Conservation (phyloP, 2,329 filamentous ascomycete species). For the Xylariomycetidae sp. region DNA sequence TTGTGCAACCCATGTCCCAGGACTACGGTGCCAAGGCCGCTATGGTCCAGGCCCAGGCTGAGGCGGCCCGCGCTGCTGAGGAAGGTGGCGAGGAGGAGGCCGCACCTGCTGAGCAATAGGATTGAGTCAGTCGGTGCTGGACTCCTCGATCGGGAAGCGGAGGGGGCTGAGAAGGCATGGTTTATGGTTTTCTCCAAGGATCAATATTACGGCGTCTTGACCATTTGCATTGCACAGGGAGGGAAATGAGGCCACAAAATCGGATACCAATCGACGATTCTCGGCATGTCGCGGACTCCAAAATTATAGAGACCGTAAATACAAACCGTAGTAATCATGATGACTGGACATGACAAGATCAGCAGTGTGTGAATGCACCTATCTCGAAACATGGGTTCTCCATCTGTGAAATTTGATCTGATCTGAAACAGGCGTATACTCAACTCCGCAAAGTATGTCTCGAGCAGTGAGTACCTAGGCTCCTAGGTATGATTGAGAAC, state of each 20-base stretch:
- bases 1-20: constrained; percentile 93
- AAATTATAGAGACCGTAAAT: too few relatives aligned
- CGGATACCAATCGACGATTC: constrained; percentile 14
- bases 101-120: constrained; percentile 41
- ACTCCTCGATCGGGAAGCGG: constrained; percentile 21
- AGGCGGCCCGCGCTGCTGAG: constrained; percentile 52
- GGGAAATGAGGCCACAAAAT: too few relatives aligned
- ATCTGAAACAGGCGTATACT: too few relatives aligned
- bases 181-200: constrained; percentile 12
- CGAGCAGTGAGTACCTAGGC: too few relatives aligned
- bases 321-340: constrained; percentile 16
- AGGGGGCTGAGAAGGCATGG: constrained; percentile 9
- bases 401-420: too few relatives aligned
- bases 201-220: constrained; percentile 24
- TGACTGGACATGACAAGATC: too few relatives aligned
- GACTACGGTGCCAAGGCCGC: constrained; percentile 95
- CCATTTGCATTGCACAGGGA: constrained; percentile 21
- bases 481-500: too few relatives aligned
- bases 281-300: constrained; percentile 11
- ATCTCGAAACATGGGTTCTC: too few relatives aligned
- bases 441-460: too few relatives aligned
- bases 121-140: constrained; percentile 33
- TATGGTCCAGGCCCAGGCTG: constrained; percentile 60
- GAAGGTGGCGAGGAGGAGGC: constrained; percentile 52
- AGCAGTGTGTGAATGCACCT: too few relatives aligned